A percentile compares a stretch with the other conserved stretches of the same genome.
These are phyloP conservation scores for Lotmaria passim DNA, from an alignment of 208 protist genomes.

Conservation along the genomic window DNA sequence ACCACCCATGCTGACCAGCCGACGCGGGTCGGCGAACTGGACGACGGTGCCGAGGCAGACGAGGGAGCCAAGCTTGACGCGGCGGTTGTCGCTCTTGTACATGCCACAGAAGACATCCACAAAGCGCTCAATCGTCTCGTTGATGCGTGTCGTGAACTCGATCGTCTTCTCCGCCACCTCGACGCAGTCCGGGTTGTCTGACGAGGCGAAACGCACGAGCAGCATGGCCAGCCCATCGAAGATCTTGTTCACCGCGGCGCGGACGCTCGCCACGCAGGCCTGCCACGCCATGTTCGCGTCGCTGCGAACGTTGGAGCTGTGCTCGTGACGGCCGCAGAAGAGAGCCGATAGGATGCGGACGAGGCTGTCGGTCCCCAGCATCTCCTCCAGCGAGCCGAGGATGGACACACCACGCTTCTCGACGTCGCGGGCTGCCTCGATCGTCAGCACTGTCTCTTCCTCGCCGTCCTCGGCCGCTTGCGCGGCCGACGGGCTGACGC, in stretches of 20 bases:
- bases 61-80: slow-evolving; percentile 78
- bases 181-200: slow-evolving; percentile 84
- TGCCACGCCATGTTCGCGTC: slow-evolving; percentile 90
- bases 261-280: slow-evolving; percentile 88
- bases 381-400: slow-evolving; percentile 80
- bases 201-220: slow-evolving; percentile 76
- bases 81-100: slow-evolving; percentile 69
- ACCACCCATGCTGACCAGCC: slow-evolving; percentile 77
- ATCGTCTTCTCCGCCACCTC: slow-evolving; percentile 85
- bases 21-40: slow-evolving; percentile 68
- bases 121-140: slow-evolving; percentile 87
- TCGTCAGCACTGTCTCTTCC: slow-evolving; percentile 49
- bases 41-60: slow-evolving; percentile 70
- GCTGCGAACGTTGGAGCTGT: slow-evolving; percentile 72
- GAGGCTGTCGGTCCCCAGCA: slow-evolving; percentile 76
- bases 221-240: slow-evolving; percentile 79
- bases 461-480: slow-evolving; percentile 17
- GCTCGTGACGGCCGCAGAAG: slow-evolving; percentile 88
- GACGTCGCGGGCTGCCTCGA: slow-evolving; percentile 85
- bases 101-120: slow-evolving; percentile 70
- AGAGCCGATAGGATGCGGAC: slow-evolving; percentile 80
- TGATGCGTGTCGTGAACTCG: slow-evolving; percentile 88
- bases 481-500: neutral
- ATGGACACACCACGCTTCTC: slow-evolving; percentile 90
- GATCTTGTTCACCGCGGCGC: slow-evolving; percentile 86